These are phyloP conservation scores for Pulveroboletus sp. DNA, from an alignment of 768 basidiomycete genomes.

Conservation along the genomic window DNA sequence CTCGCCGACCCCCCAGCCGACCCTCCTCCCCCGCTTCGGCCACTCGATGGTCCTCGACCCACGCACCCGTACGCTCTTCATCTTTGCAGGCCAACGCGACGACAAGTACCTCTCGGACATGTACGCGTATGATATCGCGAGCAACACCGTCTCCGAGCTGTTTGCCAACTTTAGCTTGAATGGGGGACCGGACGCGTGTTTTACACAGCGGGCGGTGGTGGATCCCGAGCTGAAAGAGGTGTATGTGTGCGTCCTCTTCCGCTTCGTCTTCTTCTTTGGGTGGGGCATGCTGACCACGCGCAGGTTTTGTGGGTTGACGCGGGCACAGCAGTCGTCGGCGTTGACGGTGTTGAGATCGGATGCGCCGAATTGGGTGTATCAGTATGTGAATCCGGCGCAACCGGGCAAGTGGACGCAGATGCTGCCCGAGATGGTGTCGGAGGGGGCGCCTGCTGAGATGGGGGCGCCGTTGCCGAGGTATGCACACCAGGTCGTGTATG, in stretches of 20 bases:
- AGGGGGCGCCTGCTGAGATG: conserved; percentile 25
- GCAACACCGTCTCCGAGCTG: conserved; percentile 56
- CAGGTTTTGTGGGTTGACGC: conserved; percentile 64
- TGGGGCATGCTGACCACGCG: background rate
- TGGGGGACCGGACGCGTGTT: conserved; percentile 70
- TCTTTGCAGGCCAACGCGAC: conserved; percentile 73
- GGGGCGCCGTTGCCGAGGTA: conserved; percentile 58
- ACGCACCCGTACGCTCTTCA: conserved; percentile 53
- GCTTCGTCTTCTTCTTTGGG: background rate
- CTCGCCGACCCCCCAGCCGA: conserved; percentile 30
- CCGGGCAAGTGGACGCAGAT: conserved; percentile 70
- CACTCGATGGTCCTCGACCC: conserved; percentile 83
- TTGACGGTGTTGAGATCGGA: conserved; percentile 44
- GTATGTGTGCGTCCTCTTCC: conserved; percentile 55
- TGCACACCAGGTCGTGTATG: conserved; percentile 79
- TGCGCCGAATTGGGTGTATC: conserved; percentile 65
- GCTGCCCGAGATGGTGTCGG: conserved; percentile 33
- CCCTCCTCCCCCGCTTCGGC: conserved; percentile 63
- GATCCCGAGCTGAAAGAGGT: conserved; percentile 63
- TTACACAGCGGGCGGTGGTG: conserved; percentile 72
- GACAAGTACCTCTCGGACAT: conserved; percentile 71
- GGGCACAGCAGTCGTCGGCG: conserved; percentile 37
- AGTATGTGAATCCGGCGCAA: conserved; percentile 46
- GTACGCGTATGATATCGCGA: conserved; percentile 66
- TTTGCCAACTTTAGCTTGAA: conserved; percentile 58